These are phyloP conservation scores for Scedosporium apiospermum DNA, from an alignment of 2,329 filamentous ascomycete genomes.

Conservation along the genomic window DNA sequence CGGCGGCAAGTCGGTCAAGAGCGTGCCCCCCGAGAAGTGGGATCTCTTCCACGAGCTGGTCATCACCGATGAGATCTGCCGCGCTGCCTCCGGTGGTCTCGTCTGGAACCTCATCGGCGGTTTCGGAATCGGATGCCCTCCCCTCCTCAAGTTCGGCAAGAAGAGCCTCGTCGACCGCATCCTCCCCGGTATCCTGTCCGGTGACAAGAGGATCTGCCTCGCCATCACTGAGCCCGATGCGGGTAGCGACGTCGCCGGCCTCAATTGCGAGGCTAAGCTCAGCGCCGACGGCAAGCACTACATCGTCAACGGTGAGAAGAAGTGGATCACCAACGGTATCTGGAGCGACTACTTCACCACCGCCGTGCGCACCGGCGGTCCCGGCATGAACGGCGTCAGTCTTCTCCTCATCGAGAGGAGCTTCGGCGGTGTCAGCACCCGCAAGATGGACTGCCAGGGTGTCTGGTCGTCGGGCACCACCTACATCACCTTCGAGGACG, in stretches of 20 bases:
- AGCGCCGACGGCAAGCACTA: slow-evolving; percentile 96
- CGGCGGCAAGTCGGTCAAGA: slow-evolving; percentile 57
- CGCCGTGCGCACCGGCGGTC: slow-evolving; percentile 79
- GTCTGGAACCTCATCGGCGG: slow-evolving; percentile 96
- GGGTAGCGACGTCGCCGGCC: slow-evolving; percentile 87
- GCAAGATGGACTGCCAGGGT: slow-evolving; percentile 97
- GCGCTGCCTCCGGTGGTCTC: slow-evolving; percentile 79
- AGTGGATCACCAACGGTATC: slow-evolving; percentile 98
- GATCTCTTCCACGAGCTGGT: slow-evolving; percentile 98
- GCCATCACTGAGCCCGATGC: slow-evolving; percentile 97
- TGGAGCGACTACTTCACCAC: slow-evolving; percentile 98
- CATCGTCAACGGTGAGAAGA: slow-evolving; percentile 99
- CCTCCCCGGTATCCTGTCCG: slow-evolving; percentile 75
- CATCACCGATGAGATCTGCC: slow-evolving; percentile 87
- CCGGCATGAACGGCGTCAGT: slow-evolving; percentile 87
- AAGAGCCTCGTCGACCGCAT: slow-evolving; percentile 79
- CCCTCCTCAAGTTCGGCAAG: slow-evolving; percentile 84
- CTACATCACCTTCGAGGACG: slow-evolving; percentile 97
- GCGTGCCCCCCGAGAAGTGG: slow-evolving; percentile 81
- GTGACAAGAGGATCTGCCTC: slow-evolving; percentile 94
- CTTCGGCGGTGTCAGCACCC: slow-evolving; percentile 76
- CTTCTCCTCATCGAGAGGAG: slow-evolving; percentile 86
- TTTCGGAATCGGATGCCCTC: slow-evolving; percentile 91
- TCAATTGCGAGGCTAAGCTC: slow-evolving; percentile 92
- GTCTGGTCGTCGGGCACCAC: slow-evolving; percentile 94